phyloP scores from a whole-genome alignment of 352 stramenopile species.

The Thalassiosira livingstoniorum region DNA sequence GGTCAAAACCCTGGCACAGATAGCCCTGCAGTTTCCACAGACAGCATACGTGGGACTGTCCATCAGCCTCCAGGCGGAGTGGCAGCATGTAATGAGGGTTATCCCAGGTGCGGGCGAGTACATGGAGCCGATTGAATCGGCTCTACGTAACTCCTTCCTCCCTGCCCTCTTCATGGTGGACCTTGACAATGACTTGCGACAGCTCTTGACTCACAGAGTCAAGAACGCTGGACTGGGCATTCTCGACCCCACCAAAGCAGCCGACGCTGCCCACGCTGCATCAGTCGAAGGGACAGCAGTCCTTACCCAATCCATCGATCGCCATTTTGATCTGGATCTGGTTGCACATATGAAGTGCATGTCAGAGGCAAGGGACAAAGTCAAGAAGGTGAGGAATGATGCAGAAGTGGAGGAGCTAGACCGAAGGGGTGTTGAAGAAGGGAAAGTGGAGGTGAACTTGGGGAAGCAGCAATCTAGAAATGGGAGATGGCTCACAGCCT shows the following conservation, averaged over 20 bases:
- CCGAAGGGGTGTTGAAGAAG: background rate
- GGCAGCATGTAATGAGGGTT: constrained; percentile 46
- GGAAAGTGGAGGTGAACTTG: background rate
- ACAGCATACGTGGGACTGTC: constrained; percentile 52
- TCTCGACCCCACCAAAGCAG: constrained; percentile 29
- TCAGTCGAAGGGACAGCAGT: background rate
- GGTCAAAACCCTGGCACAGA: background rate
- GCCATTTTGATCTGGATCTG: background rate
- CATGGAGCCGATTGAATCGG: constrained; percentile 40
- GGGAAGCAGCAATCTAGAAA: background rate
- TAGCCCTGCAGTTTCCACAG: constrained; percentile 42
- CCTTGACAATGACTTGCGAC: background rate
- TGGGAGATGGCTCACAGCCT: constrained; percentile 18
- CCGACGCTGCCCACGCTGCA: background rate
- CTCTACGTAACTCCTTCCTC: constrained; percentile 30
- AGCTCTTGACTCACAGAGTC: constrained; percentile 26
- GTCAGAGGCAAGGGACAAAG: background rate
- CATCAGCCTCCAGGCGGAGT: constrained; percentile 52
- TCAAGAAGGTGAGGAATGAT: background rate
- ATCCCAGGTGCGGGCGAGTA: constrained; percentile 13
- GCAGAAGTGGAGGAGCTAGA: background rate
- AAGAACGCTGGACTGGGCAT: constrained; percentile 38
- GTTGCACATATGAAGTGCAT: background rate
- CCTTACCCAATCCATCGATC: constrained; percentile 1
- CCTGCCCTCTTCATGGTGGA: constrained; percentile 26